Base-by-base conservation (phyloP, 345 rosid species). In the Pistacia integerrima region DNA sequence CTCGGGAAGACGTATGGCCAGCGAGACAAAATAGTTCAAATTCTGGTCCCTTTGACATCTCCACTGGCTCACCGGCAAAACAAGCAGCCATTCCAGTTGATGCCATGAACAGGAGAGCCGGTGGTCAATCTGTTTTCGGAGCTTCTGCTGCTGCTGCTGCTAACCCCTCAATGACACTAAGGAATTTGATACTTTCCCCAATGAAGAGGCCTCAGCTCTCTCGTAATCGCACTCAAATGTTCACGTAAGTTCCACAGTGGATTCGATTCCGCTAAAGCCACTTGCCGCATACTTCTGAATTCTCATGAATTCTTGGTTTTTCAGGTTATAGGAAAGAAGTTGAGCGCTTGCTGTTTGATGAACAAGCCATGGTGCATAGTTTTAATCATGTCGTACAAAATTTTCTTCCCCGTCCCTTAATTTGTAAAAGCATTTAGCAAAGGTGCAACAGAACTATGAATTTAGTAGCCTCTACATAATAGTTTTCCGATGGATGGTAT, bases 201-300 rank as follows among this genome's bases (percentile, higher is more conserved):
- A 90, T 96, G 70, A 93, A 92, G 82, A 91, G 98, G 69, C 94
- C 97, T 75, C 99, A 92, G 87, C 91, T 90, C 64, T 92, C 97
- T 75, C 97, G 97, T 30, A 81, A 78, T 66, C 92, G 91, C 73
- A 80, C 84, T 77, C 90, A 88, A 52, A 79, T 91, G 79, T 96
- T 96, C 84, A 87, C 91, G 93, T 93, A 87, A 96, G 88, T 74
- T 18, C 35, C 41, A 54, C 22, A 69, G 9, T 11, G 14, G 18
- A 62, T 44, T 36, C 56, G 22, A 62, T 44, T 36, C 58, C 22
- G 51, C 51, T 64, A 10, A 64, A 51, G 69, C 44, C 12, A 14
- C n/a, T 64, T 14, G 64, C 72, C 18, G 49, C 11, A 30, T 12
- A 9, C 25, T 69, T 61, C 20, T 46, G 38, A n/a, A 65, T 69